A percentile compares a stretch with the other conserved stretches of the same genome.
phyloP scores from a whole-genome alignment of 371 early-diverging fungal species.

The Saksenaea oblongispora region DNA sequence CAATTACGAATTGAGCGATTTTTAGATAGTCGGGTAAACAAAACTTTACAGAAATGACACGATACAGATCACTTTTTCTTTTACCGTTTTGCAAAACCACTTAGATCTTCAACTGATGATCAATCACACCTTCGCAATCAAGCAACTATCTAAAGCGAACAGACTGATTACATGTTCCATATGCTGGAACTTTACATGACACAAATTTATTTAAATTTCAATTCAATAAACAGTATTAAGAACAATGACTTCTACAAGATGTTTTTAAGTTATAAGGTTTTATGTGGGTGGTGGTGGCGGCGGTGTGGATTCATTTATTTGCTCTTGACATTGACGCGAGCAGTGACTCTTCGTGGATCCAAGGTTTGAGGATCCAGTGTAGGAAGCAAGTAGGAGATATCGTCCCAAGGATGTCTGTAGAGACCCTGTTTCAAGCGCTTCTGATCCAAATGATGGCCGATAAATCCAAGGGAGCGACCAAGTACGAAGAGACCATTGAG shows the following conservation, averaged over 20 bases:
- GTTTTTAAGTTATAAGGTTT: not conserved
- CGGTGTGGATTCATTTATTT: constrained; percentile 12
- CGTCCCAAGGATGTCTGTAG: constrained; percentile 98
- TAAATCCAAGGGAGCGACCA: constrained; percentile 95
- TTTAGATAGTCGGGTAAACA: no score
- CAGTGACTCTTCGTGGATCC: constrained; percentile 54
- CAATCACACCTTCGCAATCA: no score
- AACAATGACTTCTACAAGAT: not conserved
- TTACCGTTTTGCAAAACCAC: no score
- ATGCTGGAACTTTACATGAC: no score
- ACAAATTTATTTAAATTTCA: no score
- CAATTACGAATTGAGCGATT: no score
- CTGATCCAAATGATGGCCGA: constrained; percentile 97
- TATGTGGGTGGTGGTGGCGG: not conserved
- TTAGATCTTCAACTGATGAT: no score
- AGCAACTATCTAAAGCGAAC: no score
- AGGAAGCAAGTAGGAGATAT: constrained; percentile 90
- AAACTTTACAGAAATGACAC: no score
- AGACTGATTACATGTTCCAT: no score
- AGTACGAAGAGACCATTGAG: constrained; percentile 97
- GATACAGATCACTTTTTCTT: no score
- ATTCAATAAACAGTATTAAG: no score
- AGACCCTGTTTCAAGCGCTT: constrained; percentile 96
- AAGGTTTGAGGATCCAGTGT: constrained; percentile 47
- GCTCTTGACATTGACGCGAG: constrained; percentile 49